These are phyloP conservation scores for Filobasidium floriforme DNA, from an alignment of 768 basidiomycete species.

Conservation along the genomic window DNA sequence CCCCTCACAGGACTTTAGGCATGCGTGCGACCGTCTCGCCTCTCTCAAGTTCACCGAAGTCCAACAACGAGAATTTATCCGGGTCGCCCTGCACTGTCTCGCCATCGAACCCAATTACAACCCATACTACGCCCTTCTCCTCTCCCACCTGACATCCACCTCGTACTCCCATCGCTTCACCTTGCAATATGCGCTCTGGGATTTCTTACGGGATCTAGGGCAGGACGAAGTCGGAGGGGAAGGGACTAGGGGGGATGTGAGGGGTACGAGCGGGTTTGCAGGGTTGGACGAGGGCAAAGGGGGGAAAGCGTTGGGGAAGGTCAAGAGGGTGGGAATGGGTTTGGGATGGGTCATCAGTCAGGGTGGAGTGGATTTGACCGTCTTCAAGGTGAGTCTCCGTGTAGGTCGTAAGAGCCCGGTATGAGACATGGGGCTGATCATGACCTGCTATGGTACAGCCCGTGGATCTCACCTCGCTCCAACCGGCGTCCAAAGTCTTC, in stretches of 20 bases:
- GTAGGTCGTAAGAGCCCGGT: too few relatives aligned
- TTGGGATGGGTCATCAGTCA: slow-evolving; percentile 93
- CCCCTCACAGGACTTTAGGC: slow-evolving; percentile 75
- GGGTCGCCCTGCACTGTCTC: slow-evolving; percentile 84
- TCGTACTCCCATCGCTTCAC: slow-evolving; percentile 86
- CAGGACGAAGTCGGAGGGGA: slow-evolving; percentile 73
- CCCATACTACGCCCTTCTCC: slow-evolving; percentile 87
- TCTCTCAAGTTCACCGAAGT: slow-evolving; percentile 76
- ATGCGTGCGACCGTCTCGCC: slow-evolving; percentile 82
- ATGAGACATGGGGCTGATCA: too few relatives aligned
- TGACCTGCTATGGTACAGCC: too few relatives aligned
- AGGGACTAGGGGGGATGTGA: slow-evolving; percentile 48
- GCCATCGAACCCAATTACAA: slow-evolving; percentile 73
- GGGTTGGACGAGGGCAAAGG: not conserved
- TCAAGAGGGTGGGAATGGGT: slow-evolving; percentile 68
- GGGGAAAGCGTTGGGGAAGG: slow-evolving; percentile 47
- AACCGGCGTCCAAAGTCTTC: slow-evolving; percentile 59
- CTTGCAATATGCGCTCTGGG: slow-evolving; percentile 91
- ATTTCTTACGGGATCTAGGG: slow-evolving; percentile 85
- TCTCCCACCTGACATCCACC: slow-evolving; percentile 66
- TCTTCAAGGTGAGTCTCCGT: slow-evolving; percentile 67
- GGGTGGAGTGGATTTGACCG: slow-evolving; percentile 61
- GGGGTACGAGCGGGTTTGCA: slow-evolving; percentile 25
- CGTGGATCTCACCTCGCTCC: slow-evolving; percentile 72
- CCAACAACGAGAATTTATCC: slow-evolving; percentile 90